Evolutionary conservation across 768 basidiomycete genomes (phyloP).

Genomic region (Scleroderma bovista): DNA sequence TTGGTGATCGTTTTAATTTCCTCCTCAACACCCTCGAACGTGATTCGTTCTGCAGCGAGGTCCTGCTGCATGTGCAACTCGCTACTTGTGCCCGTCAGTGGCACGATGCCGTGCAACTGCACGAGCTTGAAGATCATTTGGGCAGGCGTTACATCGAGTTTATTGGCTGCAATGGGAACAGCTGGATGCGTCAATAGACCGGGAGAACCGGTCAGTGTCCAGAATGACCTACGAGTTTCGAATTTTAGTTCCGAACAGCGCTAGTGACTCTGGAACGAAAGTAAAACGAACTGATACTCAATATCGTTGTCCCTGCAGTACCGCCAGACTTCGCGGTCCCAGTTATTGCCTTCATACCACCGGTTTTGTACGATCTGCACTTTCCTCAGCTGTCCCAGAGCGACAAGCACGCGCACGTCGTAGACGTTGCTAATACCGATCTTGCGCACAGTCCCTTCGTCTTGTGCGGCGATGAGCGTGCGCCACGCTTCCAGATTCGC

Average conservation of each 20-base stretch:
- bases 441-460: constrained; percentile 53
- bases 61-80: constrained; percentile 66
- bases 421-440: constrained; percentile 82
- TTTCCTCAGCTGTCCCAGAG: constrained; percentile 47
- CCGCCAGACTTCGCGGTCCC: constrained; percentile 60
- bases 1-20: constrained; percentile 20
- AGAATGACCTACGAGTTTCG: constrained; percentile 62
- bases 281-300: constrained; percentile 58
- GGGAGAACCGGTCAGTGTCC: constrained; percentile 82
- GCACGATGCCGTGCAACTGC: constrained; percentile 59
- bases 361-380: constrained; percentile 79
- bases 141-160: constrained; percentile 49
- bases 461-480: constrained; percentile 54
- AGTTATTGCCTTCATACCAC: constrained; percentile 78
- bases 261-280: neutral
- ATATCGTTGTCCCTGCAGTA: constrained; percentile 62
- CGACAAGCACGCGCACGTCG: constrained; percentile 49
- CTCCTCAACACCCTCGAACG: constrained; percentile 24
- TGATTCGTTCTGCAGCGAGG: constrained; percentile 39
- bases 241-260: neutral
- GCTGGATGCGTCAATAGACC: constrained; percentile 47
- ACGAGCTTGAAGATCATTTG: constrained; percentile 68
- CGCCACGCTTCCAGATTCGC: constrained; percentile 69
- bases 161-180: constrained; percentile 39
- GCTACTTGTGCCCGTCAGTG: constrained; percentile 70